Percentiles rank a stretch among this genome's conserved stretches.
Conservation (phyloP, 257 asterid genomes). For the Solanum medicagineum region DNA sequence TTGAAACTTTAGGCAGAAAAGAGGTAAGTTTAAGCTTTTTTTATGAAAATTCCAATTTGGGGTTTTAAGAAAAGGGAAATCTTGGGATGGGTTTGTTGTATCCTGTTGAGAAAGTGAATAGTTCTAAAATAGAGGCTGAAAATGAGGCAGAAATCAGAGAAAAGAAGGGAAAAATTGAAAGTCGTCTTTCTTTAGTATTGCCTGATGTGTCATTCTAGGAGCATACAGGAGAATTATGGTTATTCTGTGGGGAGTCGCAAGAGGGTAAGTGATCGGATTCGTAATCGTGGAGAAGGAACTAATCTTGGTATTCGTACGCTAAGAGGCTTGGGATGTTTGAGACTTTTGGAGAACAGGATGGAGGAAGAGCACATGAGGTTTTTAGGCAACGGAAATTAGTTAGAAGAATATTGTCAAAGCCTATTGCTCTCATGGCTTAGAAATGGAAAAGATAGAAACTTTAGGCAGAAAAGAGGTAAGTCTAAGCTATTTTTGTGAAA, state of each 20-base stretch:
- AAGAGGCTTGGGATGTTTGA: neutral
- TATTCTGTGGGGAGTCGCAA: constrained; percentile 24
- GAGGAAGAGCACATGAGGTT: constrained; percentile 23
- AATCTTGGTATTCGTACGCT: constrained; percentile 44
- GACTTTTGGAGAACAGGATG: constrained; percentile 39
- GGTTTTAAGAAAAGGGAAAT: neutral
- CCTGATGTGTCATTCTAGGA: constrained; percentile 15
- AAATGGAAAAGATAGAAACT: neutral
- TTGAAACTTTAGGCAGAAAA: neutral
- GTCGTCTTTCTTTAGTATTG: neutral
- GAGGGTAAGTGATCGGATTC: constrained; percentile 38
- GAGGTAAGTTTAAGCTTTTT: neutral
- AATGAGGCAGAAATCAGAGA: constrained; percentile 8
- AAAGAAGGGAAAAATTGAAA: constrained; percentile 31
- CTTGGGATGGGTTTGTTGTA: neutral
- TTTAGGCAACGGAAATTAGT: constrained; percentile 64
- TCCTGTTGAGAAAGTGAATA: constrained; percentile 22
- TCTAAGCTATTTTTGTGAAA: neutral
- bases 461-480: neutral
- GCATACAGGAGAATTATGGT: constrained; percentile 29
- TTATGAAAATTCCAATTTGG: neutral
- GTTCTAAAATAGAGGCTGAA: constrained; percentile 47
- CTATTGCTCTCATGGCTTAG: constrained; percentile 53
- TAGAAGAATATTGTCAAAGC: constrained; percentile 61
- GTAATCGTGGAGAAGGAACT: constrained; percentile 93